Evolutionary conservation across 352 stramenopile species (phyloP).

Genomic region (Globisporangium cystogenes): DNA sequence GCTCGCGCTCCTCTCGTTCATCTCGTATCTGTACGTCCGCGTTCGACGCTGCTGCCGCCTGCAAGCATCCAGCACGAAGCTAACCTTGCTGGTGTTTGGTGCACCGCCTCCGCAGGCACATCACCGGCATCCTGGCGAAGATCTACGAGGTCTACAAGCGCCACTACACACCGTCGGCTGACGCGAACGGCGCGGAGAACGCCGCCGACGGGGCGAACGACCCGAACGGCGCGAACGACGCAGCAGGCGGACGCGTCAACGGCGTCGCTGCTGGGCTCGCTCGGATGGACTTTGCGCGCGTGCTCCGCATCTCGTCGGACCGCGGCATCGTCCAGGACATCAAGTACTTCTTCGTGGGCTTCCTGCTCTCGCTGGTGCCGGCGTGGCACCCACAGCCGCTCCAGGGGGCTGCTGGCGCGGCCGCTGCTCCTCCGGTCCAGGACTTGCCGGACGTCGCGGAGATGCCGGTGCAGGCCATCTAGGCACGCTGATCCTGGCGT

Average conservation of each 20-base stretch:
- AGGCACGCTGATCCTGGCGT: conserved; percentile 10
- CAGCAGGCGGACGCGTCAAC: conserved; percentile 15
- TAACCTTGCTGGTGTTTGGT: too few species aligned
- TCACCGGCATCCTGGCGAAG: conserved; percentile 80
- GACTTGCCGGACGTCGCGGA: conserved; percentile 38
- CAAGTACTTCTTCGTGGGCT: conserved; percentile 70
- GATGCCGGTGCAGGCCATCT: conserved; percentile 73
- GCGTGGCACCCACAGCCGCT: conserved; percentile 72
- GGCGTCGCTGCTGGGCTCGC: conserved; percentile 12
- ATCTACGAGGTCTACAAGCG: conserved; percentile 68
- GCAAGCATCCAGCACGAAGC: too few species aligned
- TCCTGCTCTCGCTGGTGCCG: conserved; percentile 72
- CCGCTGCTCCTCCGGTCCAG: conserved; percentile 20
- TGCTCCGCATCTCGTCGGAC: conserved; percentile 70
- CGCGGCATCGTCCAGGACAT: conserved; percentile 67
- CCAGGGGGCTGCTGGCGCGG: conserved; percentile 18
- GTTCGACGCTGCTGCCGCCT: too few species aligned
- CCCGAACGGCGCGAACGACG: conserved; percentile 5
- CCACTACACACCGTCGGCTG: conserved; percentile 18
- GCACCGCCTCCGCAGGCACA: conserved; percentile 38
- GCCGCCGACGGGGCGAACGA: conserved; percentile 13
- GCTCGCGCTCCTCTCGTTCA: conserved; percentile 63
- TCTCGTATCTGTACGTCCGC: conserved; percentile 54
- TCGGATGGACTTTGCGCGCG: conserved; percentile 31
- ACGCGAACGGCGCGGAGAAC: conserved; percentile 6